phyloP scores from a whole-genome alignment of 2,329 filamentous ascomycete species.

The Aspergillus intermedius region DNA sequence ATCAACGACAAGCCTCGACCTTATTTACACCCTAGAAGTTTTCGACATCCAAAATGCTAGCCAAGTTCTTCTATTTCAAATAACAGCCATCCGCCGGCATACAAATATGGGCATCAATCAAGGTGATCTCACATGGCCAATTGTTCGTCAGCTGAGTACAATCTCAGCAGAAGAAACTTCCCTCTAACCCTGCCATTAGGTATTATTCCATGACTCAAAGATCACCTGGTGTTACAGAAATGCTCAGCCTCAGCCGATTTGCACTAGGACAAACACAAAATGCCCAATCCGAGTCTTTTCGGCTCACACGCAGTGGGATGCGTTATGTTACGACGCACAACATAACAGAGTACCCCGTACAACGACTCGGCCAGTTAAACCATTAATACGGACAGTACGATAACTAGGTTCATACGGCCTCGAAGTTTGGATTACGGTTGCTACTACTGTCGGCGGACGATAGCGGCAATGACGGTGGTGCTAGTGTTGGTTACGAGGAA shows the following conservation, averaged over 20 bases:
- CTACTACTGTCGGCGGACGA: no score
- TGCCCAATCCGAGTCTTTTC: constrained; percentile 3
- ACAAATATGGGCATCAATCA: not conserved
- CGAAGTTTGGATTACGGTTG: no score
- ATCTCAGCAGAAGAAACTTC: not conserved
- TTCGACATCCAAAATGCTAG: no score
- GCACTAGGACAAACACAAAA: constrained; percentile 1
- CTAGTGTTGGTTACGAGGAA: not conserved
- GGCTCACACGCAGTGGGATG: not conserved
- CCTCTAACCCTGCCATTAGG: not conserved
- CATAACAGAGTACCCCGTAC: not conserved
- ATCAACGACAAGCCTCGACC: no score
- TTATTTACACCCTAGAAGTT: no score
- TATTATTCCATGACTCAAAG: not conserved
- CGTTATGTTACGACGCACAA: not conserved
- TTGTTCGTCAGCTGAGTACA: not conserved
- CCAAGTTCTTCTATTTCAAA: no score
- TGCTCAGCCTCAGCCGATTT: constrained; percentile 1
- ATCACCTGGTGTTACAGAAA: not conserved
- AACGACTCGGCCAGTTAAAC: not conserved
- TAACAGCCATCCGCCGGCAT: no score
- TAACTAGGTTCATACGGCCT: no score
- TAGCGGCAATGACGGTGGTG: not conserved
- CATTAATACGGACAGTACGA: no score
- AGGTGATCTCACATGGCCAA: not conserved